Evolutionary conservation across 352 stramenopile genomes (phyloP).

Genomic region (Globisporangium parvum): DNA sequence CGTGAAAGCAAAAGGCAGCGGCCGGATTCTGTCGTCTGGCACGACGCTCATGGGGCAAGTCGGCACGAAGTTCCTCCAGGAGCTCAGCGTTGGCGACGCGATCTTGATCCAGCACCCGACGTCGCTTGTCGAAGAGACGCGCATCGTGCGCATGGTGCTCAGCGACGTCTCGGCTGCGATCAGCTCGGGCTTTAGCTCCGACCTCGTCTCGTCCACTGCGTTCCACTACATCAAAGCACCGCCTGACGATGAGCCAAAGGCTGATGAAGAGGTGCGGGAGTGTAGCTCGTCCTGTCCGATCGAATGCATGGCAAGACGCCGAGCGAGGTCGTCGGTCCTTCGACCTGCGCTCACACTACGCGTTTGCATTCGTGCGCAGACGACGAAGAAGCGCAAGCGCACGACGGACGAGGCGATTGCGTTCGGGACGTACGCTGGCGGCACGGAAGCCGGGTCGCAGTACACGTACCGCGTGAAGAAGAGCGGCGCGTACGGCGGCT

Average conservation of each 20-base stretch:
- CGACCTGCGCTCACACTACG: too few relatives aligned
- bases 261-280: constrained; percentile 26
- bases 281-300: background rate
- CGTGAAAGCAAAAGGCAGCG: constrained; percentile 68
- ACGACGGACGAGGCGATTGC: constrained; percentile 53
- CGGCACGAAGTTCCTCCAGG: constrained; percentile 77
- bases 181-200: constrained; percentile 84
- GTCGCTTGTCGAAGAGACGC: constrained; percentile 77
- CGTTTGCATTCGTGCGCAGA: background rate
- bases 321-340: too few relatives aligned
- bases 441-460: constrained; percentile 65
- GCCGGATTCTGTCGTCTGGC: constrained; percentile 80
- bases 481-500: constrained; percentile 74
- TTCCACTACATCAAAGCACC: constrained; percentile 89
- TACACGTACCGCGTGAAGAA: constrained; percentile 84
- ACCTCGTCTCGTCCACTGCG: constrained; percentile 82
- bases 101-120: constrained; percentile 87
- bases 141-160: constrained; percentile 89
- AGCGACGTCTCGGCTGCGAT: constrained; percentile 83
- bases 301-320: too few relatives aligned
- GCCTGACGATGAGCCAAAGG: constrained; percentile 40
- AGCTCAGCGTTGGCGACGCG: constrained; percentile 77
- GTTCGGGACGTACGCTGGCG: constrained; percentile 86
- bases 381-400: constrained; percentile 45
- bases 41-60: constrained; percentile 84